Evolutionary conservation across 2,329 filamentous ascomycete species (phyloP).

Genomic region (Penicillium sp.): DNA sequence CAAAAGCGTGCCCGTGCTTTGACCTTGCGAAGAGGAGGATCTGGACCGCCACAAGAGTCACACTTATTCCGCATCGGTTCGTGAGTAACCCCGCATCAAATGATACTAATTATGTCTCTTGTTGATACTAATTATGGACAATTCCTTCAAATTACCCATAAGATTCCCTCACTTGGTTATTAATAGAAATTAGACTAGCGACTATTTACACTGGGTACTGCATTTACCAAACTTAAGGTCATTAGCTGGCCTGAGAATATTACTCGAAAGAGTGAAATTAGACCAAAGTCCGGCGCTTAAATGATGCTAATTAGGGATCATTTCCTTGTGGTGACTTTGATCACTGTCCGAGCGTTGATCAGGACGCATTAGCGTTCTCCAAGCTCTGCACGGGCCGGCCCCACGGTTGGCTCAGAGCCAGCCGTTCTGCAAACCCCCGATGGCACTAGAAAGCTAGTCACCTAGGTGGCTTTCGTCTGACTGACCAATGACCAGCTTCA

Average conservation of each 20-base stretch:
- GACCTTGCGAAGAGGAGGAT: not conserved
- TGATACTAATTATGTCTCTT: not conserved
- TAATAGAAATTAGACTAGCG: not conserved
- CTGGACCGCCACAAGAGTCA: not conserved
- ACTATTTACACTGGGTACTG: not conserved
- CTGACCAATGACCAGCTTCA: not conserved
- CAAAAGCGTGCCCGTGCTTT: not conserved
- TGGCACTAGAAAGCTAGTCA: not conserved
- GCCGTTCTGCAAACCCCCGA: not conserved
- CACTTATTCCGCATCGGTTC: too few species aligned
- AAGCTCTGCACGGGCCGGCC: constrained; percentile 10
- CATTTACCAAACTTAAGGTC: not conserved
- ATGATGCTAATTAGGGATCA: not conserved
- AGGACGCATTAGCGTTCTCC: constrained; percentile 8
- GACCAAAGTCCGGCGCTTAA: not conserved
- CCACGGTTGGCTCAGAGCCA: constrained; percentile 1
- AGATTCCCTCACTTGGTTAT: not conserved
- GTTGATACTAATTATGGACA: not conserved
- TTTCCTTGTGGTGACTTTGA: not conserved
- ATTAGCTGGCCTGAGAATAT: not conserved
- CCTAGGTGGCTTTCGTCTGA: not conserved
- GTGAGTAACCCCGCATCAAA: not conserved
- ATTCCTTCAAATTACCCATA: not conserved
- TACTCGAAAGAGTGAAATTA: not conserved
- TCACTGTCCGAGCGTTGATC: constrained; percentile 9